Conservation (phyloP, 768 basidiomycete species). For the Hygrophoropsis aurantiaca region DNA sequence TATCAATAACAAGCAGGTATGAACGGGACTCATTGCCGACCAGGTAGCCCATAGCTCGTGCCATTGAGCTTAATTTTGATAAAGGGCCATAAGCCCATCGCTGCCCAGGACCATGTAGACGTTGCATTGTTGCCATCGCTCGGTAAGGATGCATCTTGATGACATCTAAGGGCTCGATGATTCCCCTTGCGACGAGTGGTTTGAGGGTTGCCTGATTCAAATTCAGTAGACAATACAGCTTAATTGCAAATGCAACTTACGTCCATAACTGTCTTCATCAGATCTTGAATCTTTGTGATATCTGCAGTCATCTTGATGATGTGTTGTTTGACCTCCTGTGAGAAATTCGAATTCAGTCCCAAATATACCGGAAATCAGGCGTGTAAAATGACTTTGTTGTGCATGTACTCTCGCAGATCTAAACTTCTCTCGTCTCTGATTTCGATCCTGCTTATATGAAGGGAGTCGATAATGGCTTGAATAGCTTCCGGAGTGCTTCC, state of each 20-base stretch:
- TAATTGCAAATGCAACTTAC: slow-evolving; percentile 39
- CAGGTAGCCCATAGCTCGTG: slow-evolving; percentile 85
- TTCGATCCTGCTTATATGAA: slow-evolving; percentile 95
- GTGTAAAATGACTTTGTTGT: slow-evolving; percentile 65
- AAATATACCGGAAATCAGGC: not conserved
- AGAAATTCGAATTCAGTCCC: too few species aligned
- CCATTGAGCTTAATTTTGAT: slow-evolving; percentile 55
- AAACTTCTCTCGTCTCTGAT: slow-evolving; percentile 89
- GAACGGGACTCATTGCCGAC: slow-evolving; percentile 43
- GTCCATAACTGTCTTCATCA: slow-evolving; percentile 72
- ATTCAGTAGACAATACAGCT: slow-evolving; percentile 3
- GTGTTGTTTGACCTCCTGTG: slow-evolving; percentile 73
- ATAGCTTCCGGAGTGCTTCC: slow-evolving; percentile 84
- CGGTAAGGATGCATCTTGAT: slow-evolving; percentile 65
- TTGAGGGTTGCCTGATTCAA: slow-evolving; percentile 32
- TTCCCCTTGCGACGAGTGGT: slow-evolving; percentile 31
- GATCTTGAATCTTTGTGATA: slow-evolving; percentile 63
- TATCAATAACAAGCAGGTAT: not conserved
- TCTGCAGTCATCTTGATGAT: slow-evolving; percentile 72
- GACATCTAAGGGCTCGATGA: slow-evolving; percentile 58
- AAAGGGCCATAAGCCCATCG: slow-evolving; percentile 53
- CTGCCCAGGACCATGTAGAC: slow-evolving; percentile 38
- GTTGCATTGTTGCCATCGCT: slow-evolving; percentile 42
- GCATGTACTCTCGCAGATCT: slow-evolving; percentile 83
- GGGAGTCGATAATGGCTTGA: slow-evolving; percentile 84